Base-by-base conservation (phyloP, 805 yeast genomes). In the Barnettozyma sp. region DNA sequence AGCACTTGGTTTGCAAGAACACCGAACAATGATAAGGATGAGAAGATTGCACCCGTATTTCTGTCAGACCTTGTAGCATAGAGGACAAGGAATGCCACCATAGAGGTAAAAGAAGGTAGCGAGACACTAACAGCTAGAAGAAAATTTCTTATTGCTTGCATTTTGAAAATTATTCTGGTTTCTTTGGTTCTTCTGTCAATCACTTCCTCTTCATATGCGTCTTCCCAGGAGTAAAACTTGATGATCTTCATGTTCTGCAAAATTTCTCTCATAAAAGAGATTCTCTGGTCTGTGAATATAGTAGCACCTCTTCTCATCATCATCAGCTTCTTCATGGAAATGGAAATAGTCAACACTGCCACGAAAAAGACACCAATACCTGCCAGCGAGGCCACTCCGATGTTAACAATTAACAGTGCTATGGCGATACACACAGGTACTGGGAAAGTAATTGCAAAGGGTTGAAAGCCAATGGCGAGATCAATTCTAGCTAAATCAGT, bases 181-280 rank as follows among this genome's bases (percentile, higher is more conserved):
- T 85, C 95, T 18, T 62, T 55, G 1, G 47, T 46, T 51, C 95
- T 70, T 24, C 73, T 61, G 4, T 65, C 64, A 6, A 72, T 48
- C 28, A 84, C 70, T 30, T 70, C 55, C 10, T 66, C 55, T 36
- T 66, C 64, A 55, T 83, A 85, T 1, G 95, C 84, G 19, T 66
- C 68, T 59, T 86, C 95, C 95, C 95, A 85, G 2, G 90, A 80
- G 54, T 85, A 85, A 55, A 70, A 82, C 62, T 85, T 85, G 59
- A 85, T 81, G 55, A 80, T 70, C 47, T 74, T 78, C 60, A 79
- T 69, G 49, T 74, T 71, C 43, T 66, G 69, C 42, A 79, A 58
- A 22, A 77, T 70, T 52, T 79, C 87, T 49, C 78, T 74, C 53
- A 78, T 69, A 44, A 65, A 63, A 32, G 66, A 59, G 18, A 83